Evolutionary conservation across 768 basidiomycete species (phyloP).

Genomic region (Mycena pura): DNA sequence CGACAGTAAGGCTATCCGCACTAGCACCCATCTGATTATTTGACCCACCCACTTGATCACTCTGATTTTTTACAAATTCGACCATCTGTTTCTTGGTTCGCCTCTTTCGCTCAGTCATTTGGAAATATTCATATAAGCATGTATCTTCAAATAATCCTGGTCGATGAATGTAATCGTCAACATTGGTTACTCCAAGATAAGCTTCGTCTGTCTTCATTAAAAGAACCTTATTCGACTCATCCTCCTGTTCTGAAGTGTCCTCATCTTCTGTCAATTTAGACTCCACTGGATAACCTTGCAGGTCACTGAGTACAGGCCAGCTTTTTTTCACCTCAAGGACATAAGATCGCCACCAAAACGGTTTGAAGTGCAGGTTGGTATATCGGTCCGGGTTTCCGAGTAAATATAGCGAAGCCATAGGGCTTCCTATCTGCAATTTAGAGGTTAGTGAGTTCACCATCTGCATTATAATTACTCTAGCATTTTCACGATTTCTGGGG

Average conservation of each 20-base stretch:
- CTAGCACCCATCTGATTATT: too few relatives aligned
- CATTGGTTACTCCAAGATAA: not conserved
- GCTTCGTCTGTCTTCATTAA: not conserved
- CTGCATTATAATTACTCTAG: not conserved
- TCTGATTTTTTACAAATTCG: not conserved
- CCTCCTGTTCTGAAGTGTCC: too few relatives aligned
- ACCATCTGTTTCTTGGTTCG: not conserved
- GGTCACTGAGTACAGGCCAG: too few relatives aligned
- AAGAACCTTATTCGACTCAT: not conserved
- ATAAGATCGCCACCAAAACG: conserved; percentile 42
- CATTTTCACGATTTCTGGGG: not conserved
- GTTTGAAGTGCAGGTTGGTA: conserved; percentile 41
- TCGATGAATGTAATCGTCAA: not conserved
- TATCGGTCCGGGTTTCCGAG: conserved; percentile 37
- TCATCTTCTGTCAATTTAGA: too few relatives aligned
- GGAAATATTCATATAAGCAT: not conserved
- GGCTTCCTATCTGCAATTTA: conserved; percentile 39
- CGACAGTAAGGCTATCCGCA: too few relatives aligned
- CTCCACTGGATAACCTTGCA: too few relatives aligned
- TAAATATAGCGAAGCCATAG: conserved; percentile 39
- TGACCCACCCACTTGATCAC: not conserved
- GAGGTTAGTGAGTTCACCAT: not conserved
- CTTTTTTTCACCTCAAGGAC: conserved; percentile 29
- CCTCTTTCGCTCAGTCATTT: not conserved
- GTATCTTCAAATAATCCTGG: not conserved